A percentile compares a stretch with the other conserved stretches of the same genome.
These are phyloP conservation scores for Naganishia albida DNA, from an alignment of 1,284 basidiomycete genomes.

Conservation along the genomic window DNA sequence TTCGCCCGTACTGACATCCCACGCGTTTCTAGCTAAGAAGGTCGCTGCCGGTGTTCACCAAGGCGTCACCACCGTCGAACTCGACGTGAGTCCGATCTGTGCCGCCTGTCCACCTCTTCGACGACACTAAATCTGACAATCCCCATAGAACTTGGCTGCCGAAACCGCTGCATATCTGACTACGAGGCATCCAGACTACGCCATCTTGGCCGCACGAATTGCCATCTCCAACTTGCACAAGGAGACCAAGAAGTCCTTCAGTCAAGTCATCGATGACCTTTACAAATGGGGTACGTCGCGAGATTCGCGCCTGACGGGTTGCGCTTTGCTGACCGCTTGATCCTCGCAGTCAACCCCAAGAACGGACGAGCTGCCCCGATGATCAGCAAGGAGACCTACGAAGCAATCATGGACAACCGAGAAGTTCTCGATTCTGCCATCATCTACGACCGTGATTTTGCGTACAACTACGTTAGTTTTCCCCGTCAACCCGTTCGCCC, in stretches of 20 bases:
- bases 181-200: slow-evolving; percentile 96
- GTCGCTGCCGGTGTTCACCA: slow-evolving; percentile 94
- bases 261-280: slow-evolving; percentile 84
- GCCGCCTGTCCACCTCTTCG: too few relatives aligned
- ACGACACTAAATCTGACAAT: background rate
- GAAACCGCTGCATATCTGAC: slow-evolving; percentile 98
- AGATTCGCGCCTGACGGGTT: background rate
- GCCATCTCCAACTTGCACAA: slow-evolving; percentile 99
- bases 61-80: slow-evolving; percentile 94
- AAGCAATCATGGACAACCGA: slow-evolving; percentile 79
- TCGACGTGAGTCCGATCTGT: slow-evolving; percentile 67
- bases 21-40: slow-evolving; percentile 76
- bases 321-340: background rate
- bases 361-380: slow-evolving; percentile 82
- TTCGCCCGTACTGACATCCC: background rate
- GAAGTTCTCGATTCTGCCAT: slow-evolving; percentile 87
- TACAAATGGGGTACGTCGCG: slow-evolving; percentile 74
- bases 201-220: slow-evolving; percentile 95
- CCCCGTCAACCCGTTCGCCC: background rate
- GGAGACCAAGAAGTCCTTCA: slow-evolving; percentile 97
- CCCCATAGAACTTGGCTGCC: slow-evolving; percentile 77
- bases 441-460: slow-evolving; percentile 98
- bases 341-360: slow-evolving; percentile 82
- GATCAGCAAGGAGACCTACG: slow-evolving; percentile 88
- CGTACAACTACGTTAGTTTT: slow-evolving; percentile 78